phyloP scores from a whole-genome alignment of 176 grass and related monocot genomes.

The Tuctoria greenei region DNA sequence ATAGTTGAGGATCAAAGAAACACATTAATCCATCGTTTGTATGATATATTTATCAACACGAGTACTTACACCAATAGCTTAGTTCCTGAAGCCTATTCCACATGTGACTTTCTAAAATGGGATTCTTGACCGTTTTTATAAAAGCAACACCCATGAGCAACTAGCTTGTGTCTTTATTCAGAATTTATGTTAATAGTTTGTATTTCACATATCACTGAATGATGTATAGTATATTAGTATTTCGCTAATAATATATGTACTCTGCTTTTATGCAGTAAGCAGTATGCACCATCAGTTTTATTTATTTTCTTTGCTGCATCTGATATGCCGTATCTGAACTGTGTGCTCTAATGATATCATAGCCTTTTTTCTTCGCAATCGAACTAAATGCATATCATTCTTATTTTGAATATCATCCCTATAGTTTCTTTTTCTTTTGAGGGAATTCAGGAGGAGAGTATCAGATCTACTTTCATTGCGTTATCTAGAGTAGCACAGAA shows the following conservation, averaged over 20 bases:
- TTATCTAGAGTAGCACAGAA: no score
- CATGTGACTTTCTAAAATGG: not conserved
- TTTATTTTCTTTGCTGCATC: not conserved
- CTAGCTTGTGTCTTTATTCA: not conserved
- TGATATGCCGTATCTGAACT: not conserved
- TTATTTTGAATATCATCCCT: not conserved
- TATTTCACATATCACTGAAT: not conserved
- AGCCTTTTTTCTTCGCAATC: no score
- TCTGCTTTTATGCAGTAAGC: not conserved
- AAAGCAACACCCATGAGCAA: not conserved
- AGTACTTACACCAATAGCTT: not conserved
- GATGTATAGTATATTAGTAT: not conserved
- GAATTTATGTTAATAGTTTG: not conserved
- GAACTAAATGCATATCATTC: not conserved
- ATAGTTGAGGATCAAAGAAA: not conserved
- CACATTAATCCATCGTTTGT: not conserved
- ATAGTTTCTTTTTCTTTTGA: not conserved
- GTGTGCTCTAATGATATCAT: not conserved
- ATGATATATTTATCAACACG: not conserved
- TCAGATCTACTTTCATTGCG: no score
- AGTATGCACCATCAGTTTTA: not conserved
- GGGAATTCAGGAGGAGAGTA: no score
- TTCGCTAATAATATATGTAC: not conserved
- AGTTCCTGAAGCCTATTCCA: slow-evolving; percentile 12
- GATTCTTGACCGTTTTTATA: not conserved